These are phyloP conservation scores for Sarocladium brachiariae DNA, from an alignment of 2,329 filamentous ascomycete genomes.

Conservation along the genomic window DNA sequence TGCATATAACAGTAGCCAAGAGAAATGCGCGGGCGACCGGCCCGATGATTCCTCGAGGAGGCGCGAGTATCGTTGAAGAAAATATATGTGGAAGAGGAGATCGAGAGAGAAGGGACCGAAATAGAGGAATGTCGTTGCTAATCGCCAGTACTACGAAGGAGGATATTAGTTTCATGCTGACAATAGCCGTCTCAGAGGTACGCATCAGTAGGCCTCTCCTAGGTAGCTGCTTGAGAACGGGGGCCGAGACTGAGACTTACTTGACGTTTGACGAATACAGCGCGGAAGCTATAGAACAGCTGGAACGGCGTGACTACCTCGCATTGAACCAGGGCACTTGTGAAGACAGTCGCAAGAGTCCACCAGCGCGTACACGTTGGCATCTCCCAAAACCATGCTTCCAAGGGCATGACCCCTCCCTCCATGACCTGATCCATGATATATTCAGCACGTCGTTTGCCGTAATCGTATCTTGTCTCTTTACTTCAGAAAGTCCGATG, in stretches of 20 bases:
- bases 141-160: constrained; percentile 74
- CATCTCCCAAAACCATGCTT: constrained; percentile 99
- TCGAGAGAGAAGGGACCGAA: constrained; percentile 93
- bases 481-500: not conserved
- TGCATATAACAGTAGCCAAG: constrained; percentile 86
- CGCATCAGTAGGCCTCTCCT: too few relatives aligned
- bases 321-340: constrained; percentile 86
- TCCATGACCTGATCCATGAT: constrained; percentile 54
- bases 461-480: not conserved
- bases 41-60: constrained; percentile 94
- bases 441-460: not conserved
- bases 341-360: constrained; percentile 87
- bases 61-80: constrained; percentile 91
- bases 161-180: constrained; percentile 13
- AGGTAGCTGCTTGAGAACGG: too few relatives aligned
- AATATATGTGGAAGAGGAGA: constrained; percentile 96
- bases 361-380: constrained; percentile 93
- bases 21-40: constrained; percentile 85
- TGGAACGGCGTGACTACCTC: constrained; percentile 89
- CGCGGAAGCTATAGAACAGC: constrained; percentile 91
- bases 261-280: constrained; percentile 88
- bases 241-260: constrained; percentile 40
- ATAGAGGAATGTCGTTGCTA: constrained; percentile 95
- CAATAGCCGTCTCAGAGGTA: too few relatives aligned
- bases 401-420: constrained; percentile 67